Evolutionary conservation across 2,329 filamentous ascomycete genomes (phyloP), one percentile per base, ranked within the genome.

Genomic region (Xylaria sp.): DNA sequence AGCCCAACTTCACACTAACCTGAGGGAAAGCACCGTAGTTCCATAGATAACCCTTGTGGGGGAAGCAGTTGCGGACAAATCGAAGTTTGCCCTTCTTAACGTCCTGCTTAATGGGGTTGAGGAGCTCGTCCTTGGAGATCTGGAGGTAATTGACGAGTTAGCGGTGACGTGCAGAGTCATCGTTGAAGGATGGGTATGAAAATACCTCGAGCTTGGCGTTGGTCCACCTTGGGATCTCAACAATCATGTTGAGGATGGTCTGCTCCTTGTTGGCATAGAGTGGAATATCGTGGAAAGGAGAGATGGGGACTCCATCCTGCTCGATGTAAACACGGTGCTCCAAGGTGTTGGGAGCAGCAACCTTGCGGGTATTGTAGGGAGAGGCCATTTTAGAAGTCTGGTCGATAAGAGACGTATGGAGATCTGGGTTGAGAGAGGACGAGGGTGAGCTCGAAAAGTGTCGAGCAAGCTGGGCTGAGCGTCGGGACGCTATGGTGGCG

Each of bases 31-130:
- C 94, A 86, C 96, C 96, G 86, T 99, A 99, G 90, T 99, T 99
- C 96, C 96, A 99, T 78, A 99, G 93, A 86, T 99, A 99, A 76
- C 96, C 96, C 90, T 99, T 98, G 92, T 99, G 96, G 78, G 96
- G 96, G 90, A 99, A 99, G 91, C 96, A 99, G 92, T 99, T 99
- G 86, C 96, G 94, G 82, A 99, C 96, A 83, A 92, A 99, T 81
- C 96, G 93, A 79, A 98, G 94, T 90, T 98, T 98, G 89, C 95
- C 96, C 90, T 99, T 98, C 92, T 99, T 98, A 84, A 90, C 90
- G 83, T 99, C 96, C 88, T 99, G 96, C 91, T 98, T 98, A 88
- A 98, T 97, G 82, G 95, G 95, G 89, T 98, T 98, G 82, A 98
- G 91, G 80, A 92, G 89, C 85, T 99, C 96, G 81, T 98, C 94